Evolutionary conservation across 805 yeast genomes (phyloP), one percentile per base, ranked within the genome.

Genomic region (Kuraishia piskuri): DNA sequence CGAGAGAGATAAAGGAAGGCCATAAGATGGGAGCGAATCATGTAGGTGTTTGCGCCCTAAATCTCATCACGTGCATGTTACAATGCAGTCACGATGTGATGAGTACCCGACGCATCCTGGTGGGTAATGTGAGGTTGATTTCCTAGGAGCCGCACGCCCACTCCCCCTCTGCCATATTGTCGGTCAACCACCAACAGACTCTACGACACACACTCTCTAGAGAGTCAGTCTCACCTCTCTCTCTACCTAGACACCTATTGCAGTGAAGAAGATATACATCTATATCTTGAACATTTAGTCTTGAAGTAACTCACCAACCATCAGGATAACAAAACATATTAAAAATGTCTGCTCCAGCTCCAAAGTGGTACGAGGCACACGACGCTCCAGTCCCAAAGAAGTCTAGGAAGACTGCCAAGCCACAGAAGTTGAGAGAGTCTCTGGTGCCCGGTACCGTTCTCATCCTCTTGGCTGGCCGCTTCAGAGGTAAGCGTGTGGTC

Each of bases 401-500:
- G 78, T 75, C 89, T 73, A 89, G 96, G 86, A 89, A 91, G 88
- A 73, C 90, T 69, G 81, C 82, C 68, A 89, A 90, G 74, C 96
- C 97, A 71, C 95, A 90, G 78, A 87, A 87, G 79, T 83, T 94
- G 76, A 91, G 99, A 79, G 81, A 96, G 69, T 88, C 97, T 61
- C 82, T 92, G 71, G 95, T 88, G 65, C 97, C 97, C 77, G 99
- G 99, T 76, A 88, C 97, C 71, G 97, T 92, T 66, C 82, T 94
- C 74, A 92, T 92, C 77, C 80, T 92, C 75, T 84, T 92, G 74
- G 97, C 98, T 70, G 99, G 99, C 75, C 90, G 97, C 79, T 92
- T 90, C 96, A 89, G 99, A 80, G 99, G 99, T 77, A 94, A 92
- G 89, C 91, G 98, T 82, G 99, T 94, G 68, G 98, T 92, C 63